These are phyloP conservation scores for Zasmidium cellare DNA, from an alignment of 2,329 filamentous ascomycete genomes.

Conservation along the genomic window DNA sequence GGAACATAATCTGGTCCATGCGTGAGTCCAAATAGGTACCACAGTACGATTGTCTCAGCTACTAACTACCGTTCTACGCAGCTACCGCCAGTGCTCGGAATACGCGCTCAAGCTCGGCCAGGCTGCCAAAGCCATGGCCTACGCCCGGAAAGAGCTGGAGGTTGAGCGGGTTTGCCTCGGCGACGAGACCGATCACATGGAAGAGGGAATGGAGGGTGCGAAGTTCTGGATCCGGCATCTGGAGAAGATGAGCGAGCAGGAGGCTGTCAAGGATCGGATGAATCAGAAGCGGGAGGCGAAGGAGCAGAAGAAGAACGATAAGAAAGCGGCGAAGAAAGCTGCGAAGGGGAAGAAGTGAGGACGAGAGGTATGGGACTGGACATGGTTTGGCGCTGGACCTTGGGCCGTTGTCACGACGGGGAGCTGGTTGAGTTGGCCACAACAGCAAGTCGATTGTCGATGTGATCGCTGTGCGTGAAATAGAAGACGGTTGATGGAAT, in stretches of 20 bases:
- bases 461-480: too few relatives aligned
- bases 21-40: background rate
- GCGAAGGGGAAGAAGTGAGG: conserved; percentile 17
- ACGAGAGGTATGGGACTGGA: too few relatives aligned
- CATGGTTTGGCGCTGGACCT: too few relatives aligned
- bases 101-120: conserved; percentile 17
- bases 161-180: conserved; percentile 24
- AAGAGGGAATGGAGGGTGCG: conserved; percentile 9
- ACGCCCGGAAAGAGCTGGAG: conserved; percentile 22
- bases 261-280: conserved; percentile 8
- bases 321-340: conserved; percentile 21
- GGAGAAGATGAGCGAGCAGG: conserved; percentile 6
- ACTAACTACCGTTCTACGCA: background rate
- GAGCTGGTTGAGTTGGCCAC: too few relatives aligned
- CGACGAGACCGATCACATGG: conserved; percentile 13
- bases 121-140: conserved; percentile 20
- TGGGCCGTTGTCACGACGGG: too few relatives aligned
- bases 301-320: conserved; percentile 13
- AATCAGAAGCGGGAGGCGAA: conserved; percentile 16
- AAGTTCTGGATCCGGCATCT: conserved; percentile 15
- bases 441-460: too few relatives aligned
- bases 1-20: conserved; percentile 23
- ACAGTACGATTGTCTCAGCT: background rate
- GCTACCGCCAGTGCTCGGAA: conserved; percentile 19
- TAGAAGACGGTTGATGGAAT: too few relatives aligned